Percentiles rank a stretch among this genome's conserved stretches.
Conservation (phyloP, 495 filamentous ascomycete species). For the Xylaria venustula region DNA sequence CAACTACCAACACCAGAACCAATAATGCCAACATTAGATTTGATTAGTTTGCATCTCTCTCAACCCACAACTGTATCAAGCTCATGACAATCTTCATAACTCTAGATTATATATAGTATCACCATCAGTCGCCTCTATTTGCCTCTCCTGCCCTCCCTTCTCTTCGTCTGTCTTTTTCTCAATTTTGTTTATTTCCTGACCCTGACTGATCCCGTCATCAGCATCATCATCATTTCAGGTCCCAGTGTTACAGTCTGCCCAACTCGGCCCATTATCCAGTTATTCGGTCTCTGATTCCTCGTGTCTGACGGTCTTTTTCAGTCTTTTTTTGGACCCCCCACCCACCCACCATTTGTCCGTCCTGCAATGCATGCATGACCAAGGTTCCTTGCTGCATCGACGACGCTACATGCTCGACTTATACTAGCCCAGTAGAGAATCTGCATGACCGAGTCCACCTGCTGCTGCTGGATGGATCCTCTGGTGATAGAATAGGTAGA, state of each 20-base stretch:
- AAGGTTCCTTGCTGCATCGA: constrained; percentile 8
- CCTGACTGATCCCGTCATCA: too few relatives aligned
- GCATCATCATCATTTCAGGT: constrained; percentile 6
- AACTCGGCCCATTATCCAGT: neutral
- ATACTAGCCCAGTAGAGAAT: neutral
- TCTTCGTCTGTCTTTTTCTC: neutral
- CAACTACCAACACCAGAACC: too few relatives aligned
- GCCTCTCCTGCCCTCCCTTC: neutral
- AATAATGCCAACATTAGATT: too few relatives aligned
- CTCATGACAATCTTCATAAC: too few relatives aligned
- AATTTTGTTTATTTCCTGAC: too few relatives aligned
- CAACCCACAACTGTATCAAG: too few relatives aligned
- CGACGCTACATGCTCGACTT: neutral
- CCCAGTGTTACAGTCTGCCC: neutral
- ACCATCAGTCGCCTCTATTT: neutral
- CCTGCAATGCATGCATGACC: constrained; percentile 13
- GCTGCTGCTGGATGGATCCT: neutral
- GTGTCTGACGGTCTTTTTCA: neutral
- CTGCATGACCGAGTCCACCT: constrained; percentile 11
- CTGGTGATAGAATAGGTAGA: neutral
- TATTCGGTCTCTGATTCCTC: neutral
- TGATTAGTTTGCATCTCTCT: too few relatives aligned
- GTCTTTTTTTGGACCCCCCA: neutral
- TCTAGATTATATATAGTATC: too few relatives aligned
- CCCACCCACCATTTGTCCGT: constrained; percentile 5